A percentile compares a stretch with the other conserved stretches of the same genome.
Conservation (phyloP, 345 rosid species). For the Geranium brycei region DNA sequence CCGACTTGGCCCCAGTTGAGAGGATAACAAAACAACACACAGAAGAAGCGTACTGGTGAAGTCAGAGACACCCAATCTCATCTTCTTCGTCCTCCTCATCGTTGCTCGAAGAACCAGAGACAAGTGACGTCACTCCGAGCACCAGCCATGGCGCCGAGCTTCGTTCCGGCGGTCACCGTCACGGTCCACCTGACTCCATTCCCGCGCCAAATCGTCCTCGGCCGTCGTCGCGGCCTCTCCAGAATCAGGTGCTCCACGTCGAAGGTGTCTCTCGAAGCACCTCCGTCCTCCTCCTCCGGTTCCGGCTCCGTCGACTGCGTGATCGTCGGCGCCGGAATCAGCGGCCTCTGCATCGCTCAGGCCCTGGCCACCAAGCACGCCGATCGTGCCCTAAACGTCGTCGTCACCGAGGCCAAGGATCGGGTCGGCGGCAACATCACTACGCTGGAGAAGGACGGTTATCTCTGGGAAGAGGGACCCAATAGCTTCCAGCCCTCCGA, state of each 20-base stretch:
- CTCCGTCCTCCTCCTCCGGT: constrained; percentile 12
- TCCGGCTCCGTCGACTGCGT: constrained; percentile 56
- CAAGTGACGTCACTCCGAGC: too few species aligned
- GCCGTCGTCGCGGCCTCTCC: background rate
- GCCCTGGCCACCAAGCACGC: constrained; percentile 73
- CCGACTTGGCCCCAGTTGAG: too few species aligned
- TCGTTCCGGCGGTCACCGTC: too few species aligned
- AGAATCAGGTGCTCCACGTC: background rate
- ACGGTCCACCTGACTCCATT: background rate
- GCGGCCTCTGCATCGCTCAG: constrained; percentile 88
- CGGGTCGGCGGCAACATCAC: constrained; percentile 83
- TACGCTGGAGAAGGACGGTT: constrained; percentile 73
- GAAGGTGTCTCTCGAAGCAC: background rate
- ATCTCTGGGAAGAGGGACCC: constrained; percentile 93
- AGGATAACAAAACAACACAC: too few species aligned
- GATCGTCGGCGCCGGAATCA: constrained; percentile 75
- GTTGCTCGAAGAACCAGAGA: too few species aligned
- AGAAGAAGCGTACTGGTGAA: too few species aligned
- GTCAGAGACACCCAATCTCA: too few species aligned
- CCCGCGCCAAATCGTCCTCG: background rate
- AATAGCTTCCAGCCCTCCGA: constrained; percentile 95
- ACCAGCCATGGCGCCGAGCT: too few species aligned
- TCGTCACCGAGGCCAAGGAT: constrained; percentile 74
- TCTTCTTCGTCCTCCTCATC: too few species aligned
- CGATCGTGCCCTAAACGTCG: constrained; percentile 45